Conservation (phyloP, 2,329 filamentous ascomycete genomes). For the Thielaviopsis euricoi region DNA sequence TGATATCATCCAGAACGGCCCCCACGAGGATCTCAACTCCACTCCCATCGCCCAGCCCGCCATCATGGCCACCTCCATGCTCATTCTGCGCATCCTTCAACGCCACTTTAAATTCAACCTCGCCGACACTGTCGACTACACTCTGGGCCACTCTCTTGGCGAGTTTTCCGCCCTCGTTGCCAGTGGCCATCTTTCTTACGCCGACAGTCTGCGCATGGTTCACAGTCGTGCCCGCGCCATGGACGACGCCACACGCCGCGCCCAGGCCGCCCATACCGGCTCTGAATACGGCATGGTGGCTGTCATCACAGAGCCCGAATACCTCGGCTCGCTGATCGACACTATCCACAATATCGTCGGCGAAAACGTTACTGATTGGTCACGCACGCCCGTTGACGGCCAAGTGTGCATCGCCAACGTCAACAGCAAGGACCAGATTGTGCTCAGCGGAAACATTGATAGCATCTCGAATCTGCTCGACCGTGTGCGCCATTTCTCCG, state of each 20-base stretch:
- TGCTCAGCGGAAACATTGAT: slow-evolving; percentile 73
- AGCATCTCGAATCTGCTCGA: slow-evolving; percentile 67
- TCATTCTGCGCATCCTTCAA: slow-evolving; percentile 78
- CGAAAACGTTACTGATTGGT: slow-evolving; percentile 30
- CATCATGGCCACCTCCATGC: slow-evolving; percentile 86
- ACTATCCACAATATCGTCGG: slow-evolving; percentile 48
- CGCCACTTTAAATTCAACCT: slow-evolving; percentile 65
- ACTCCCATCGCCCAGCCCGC: slow-evolving; percentile 86
- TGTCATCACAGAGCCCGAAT: slow-evolving; percentile 69
- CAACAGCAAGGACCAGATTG: slow-evolving; percentile 93
- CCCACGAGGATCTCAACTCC: slow-evolving; percentile 57
- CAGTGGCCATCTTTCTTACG: slow-evolving; percentile 61
- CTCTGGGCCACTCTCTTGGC: slow-evolving; percentile 77
- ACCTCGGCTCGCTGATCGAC: slow-evolving; percentile 50
- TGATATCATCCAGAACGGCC: slow-evolving; percentile 61
- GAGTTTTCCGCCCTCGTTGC: slow-evolving; percentile 87
- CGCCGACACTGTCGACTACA: slow-evolving; percentile 57
- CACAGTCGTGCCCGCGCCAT: slow-evolving; percentile 66
- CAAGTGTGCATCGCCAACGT: slow-evolving; percentile 86
- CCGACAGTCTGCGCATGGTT: slow-evolving; percentile 63
- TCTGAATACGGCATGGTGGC: slow-evolving; percentile 84
- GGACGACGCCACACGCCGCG: slow-evolving; percentile 55
- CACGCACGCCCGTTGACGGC: slow-evolving; percentile 47
- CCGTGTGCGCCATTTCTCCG: slow-evolving; percentile 75
- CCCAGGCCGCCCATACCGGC: slow-evolving; percentile 50